Percentiles rank a stretch among this genome's conserved stretches.
phyloP scores from a whole-genome alignment of 371 early-diverging fungal genomes.

The Cokeromyces recurvatus region DNA sequence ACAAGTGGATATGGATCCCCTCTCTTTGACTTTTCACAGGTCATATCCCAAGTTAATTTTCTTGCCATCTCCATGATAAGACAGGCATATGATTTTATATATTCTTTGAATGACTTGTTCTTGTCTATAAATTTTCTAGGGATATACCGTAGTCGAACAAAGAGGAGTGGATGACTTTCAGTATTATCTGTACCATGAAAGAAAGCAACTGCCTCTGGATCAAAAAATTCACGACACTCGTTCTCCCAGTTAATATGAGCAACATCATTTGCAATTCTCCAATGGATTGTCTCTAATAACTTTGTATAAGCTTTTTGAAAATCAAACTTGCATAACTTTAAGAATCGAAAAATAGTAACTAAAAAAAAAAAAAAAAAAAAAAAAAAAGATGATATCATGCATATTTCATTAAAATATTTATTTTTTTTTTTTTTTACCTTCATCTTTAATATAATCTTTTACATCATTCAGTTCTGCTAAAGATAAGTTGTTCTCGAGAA shows the following conservation, averaged over 20 bases:
- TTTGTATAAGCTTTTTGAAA: neutral
- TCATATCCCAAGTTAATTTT: constrained; percentile 30
- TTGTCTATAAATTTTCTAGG: constrained; percentile 18
- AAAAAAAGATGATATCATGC: too few species aligned
- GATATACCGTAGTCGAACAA: constrained; percentile 24
- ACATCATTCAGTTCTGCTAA: neutral
- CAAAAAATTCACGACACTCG: too few species aligned
- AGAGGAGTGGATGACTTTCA: constrained; percentile 21
- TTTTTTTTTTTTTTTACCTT: neutral
- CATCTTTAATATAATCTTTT: neutral
- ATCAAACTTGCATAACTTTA: constrained; percentile 1
- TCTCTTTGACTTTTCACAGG: constrained; percentile 11
- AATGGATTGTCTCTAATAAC: constrained; percentile 24
- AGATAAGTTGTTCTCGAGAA: neutral
- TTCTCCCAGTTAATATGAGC: too few species aligned
- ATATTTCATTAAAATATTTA: too few species aligned
- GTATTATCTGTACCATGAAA: constrained; percentile 27
- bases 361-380: neutral
- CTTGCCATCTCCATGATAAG: constrained; percentile 44
- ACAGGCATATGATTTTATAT: constrained; percentile 32
- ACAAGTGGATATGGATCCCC: constrained; percentile 20
- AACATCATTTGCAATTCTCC: constrained; percentile 23
- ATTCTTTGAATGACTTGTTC: constrained; percentile 10
- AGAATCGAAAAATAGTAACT: constrained; percentile 5
- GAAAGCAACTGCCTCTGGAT: constrained; percentile 20